These are phyloP conservation scores for Ogataea nitratoaversa DNA, from an alignment of 805 yeast genomes.

Conservation along the genomic window DNA sequence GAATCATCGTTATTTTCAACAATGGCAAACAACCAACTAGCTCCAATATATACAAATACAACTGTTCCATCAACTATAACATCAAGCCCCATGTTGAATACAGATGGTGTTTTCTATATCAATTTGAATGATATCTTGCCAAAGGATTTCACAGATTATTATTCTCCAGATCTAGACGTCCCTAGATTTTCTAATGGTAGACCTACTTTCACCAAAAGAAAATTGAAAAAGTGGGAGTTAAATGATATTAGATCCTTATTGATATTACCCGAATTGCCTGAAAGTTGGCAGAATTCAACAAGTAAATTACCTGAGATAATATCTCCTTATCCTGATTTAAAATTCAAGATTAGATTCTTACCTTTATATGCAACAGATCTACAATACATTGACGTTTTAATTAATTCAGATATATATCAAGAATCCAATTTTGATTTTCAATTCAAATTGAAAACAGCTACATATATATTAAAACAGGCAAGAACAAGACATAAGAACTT, in stretches of 20 bases:
- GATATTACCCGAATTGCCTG: constrained; percentile 44
- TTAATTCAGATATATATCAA: constrained; percentile 56
- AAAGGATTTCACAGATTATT: constrained; percentile 47
- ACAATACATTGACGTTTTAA: constrained; percentile 44
- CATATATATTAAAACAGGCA: constrained; percentile 56
- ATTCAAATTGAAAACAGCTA: constrained; percentile 57
- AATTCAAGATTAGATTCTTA: constrained; percentile 45
- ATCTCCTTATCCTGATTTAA: constrained; percentile 28
- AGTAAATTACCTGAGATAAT: constrained; percentile 42
- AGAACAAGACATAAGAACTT: constrained; percentile 39
- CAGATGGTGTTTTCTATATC: constrained; percentile 15
- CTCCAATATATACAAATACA: constrained; percentile 28
- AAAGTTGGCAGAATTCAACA: constrained; percentile 60
- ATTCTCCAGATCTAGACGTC: constrained; percentile 49
- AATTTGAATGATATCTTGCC: constrained; percentile 52
- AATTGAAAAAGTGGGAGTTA: constrained; percentile 63
- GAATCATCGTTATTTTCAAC: constrained; percentile 22
- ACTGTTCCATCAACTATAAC: constrained; percentile 15
- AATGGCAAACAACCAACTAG: constrained; percentile 19
- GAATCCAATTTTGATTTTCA: constrained; percentile 55
- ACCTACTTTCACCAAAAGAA: constrained; percentile 59
- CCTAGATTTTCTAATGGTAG: constrained; percentile 53
- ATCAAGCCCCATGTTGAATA: background rate
- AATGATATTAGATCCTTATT: constrained; percentile 66
- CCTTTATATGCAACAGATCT: constrained; percentile 51